Evolutionary conservation across 306 rosid genomes (phyloP), one percentile per base, ranked within the genome.

Genomic region (Pterocarpus santalinus): DNA sequence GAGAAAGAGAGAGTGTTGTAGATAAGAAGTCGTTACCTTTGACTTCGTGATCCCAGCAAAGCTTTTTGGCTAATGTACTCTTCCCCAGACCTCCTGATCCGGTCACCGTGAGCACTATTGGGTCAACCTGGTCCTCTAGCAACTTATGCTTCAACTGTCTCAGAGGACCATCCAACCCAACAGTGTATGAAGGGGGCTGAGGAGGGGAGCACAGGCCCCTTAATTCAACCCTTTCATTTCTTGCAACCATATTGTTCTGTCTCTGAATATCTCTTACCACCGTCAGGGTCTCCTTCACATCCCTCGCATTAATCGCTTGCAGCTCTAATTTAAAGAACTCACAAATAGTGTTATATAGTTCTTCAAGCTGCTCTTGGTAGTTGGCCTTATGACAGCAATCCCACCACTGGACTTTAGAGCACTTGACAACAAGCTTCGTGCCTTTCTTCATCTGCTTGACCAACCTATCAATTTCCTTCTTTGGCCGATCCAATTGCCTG

Each of bases 11-110:
- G 17, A 30, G 3, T 36, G 32, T 17, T 36, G 32, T 17, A 35
- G 14, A 16, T 41, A 2, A 6, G 47, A 4, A 43, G 8, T 43
- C 47, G 8, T 66, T 82, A 92, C 92, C 92, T 83, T 43, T 66
- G 4, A 87, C 82, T 13, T 90, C 52, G 13, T 79, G 38, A 39
- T 90, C 89, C 63, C 77, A 82, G 65, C 90, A 90, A n/a, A 92
- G 67, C 75, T 1, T 79, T 35, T 68, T 78, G 7, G 82, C 92
- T 70, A 92, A 80, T 0, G 97, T 84, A 5, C 92, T 80, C 82
- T 90, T 92, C 46, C 94, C 92, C 0, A 82, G 82, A 46, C 94
- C 97, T 13, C 70, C 86, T 1, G 86, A 49, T 17, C 89, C 91
- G 5, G 92, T 87, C 28, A 92, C 47, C 5, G 86, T 88, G 2